Evolutionary conservation across 495 filamentous ascomycete genomes (phyloP), one percentile per base, ranked within the genome.

Genomic region (Hyphodiscus hymeniophilus): DNA sequence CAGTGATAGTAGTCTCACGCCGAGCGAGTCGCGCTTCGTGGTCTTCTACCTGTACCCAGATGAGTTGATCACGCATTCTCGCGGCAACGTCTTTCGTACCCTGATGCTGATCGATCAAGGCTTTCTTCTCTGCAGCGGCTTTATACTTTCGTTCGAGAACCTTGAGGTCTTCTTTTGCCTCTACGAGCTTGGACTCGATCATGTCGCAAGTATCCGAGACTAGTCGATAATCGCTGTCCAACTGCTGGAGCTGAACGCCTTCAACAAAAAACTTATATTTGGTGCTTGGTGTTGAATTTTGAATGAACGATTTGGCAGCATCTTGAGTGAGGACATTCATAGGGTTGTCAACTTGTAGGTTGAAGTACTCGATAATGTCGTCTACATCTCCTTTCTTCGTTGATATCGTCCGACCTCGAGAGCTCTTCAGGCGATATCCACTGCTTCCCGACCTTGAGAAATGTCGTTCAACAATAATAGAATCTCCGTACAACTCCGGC

Each of bases 211-310:
- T 75, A 47, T 86, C 76, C 45, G 77, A 79, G 16, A 97, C 77
- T 31, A 94, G 63, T 36, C 79, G 73, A 63, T 99, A 99, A 58
- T 97, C 94, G 50, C 87, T 80, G 61, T 95, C 88, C 11, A 99
- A 72, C 55, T 89, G 81, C 59, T 96, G 87, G 2, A 99, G 71
- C 59, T 97, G 90, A 4, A 95, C 92, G 18, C 92, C 92, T 61
- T 94, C 88, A 45, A 95, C 79, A 60, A 97, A 99, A 55, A 95
- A 95, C 55, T 87, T 91, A 71, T 97, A 99, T 60, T 97, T 99
- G 42, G 91, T 80, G 3, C 71, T 66, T 3, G 89, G 76, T 17
- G 75, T 84, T 17, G 94, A 92, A 18, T 79, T 73, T 62, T 87
- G 94, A 7, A 99, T 73, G 60, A 99, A 99, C 49, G 94, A 84